Percentiles rank a stretch among this genome's conserved stretches.
Evolutionary conservation across 208 protist genomes (phyloP).

Genomic region (Lotmaria passim): DNA sequence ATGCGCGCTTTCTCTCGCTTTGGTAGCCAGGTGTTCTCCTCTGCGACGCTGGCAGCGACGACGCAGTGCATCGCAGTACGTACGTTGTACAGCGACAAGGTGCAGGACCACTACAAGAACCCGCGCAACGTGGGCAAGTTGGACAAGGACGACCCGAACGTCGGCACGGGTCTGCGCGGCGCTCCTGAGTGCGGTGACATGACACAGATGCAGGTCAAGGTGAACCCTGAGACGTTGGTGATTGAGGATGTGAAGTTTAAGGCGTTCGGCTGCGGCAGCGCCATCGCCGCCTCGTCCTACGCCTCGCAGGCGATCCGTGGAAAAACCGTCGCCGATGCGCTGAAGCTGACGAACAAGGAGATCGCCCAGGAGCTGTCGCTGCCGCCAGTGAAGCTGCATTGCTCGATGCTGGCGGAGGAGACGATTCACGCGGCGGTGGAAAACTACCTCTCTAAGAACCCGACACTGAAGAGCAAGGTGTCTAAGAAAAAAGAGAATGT

Average conservation of each 20-base stretch:
- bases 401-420: conserved; percentile 99
- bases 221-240: conserved; percentile 89
- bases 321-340: conserved; percentile 97
- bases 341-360: conserved; percentile 97
- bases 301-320: conserved; percentile 98
- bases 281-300: conserved; percentile 97
- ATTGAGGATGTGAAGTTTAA: conserved; percentile 98
- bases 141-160: conserved; percentile 93
- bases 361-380: conserved; percentile 98
- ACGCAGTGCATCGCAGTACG: conserved; percentile 37
- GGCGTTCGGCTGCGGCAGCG: conserved; percentile 99
- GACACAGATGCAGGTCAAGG: conserved; percentile 98
- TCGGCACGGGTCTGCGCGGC: conserved; percentile 98
- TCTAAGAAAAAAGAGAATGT: conserved; percentile 28
- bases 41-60: conserved; percentile 14
- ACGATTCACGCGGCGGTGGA: conserved; percentile 98
- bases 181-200: conserved; percentile 99
- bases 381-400: conserved; percentile 99
- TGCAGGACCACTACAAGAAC: conserved; percentile 99
- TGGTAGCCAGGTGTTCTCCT: conserved; percentile 11
- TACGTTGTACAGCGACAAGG: conserved; percentile 94
- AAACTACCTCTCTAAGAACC: conserved; percentile 96
- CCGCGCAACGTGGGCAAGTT: conserved; percentile 98
- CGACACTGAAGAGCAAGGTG: conserved; percentile 91
- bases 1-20: conserved; percentile 29